Evolutionary conservation across 2,329 filamentous ascomycete genomes (phyloP).

Genomic region (Fusarium paranaense): DNA sequence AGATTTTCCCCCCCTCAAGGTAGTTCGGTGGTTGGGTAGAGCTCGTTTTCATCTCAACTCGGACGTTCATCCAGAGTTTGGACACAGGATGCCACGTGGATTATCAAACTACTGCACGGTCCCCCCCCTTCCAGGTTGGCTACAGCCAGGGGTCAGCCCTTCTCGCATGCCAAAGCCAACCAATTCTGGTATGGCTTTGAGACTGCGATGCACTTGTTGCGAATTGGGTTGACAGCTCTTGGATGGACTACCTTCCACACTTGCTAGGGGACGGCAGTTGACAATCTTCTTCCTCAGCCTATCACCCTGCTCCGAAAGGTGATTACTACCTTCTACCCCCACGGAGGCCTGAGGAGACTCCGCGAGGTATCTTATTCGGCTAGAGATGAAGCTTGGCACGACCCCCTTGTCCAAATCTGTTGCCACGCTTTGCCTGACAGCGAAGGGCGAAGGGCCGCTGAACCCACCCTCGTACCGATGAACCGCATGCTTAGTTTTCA

Average conservation of each 20-base stretch:
- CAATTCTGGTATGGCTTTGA: background rate
- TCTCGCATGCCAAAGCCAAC: background rate
- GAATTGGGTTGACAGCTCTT: background rate
- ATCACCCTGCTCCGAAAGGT: background rate
- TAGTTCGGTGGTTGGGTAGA: background rate
- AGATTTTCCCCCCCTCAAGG: background rate
- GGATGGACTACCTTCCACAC: background rate
- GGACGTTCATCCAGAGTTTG: background rate
- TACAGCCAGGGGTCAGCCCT: background rate
- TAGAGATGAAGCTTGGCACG: background rate
- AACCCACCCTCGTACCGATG: background rate
- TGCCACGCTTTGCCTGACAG: background rate
- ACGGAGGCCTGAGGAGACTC: background rate
- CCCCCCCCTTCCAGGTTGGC: background rate
- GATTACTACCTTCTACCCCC: background rate
- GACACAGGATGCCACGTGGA: background rate
- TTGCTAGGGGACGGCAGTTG: background rate
- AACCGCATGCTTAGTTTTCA: background rate
- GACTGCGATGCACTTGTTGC: background rate
- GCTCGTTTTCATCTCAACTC: background rate
- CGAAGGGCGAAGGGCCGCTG: background rate
- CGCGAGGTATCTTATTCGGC: background rate
- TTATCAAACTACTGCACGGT: background rate
- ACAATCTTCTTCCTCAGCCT: background rate
- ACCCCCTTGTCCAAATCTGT: background rate